Percentiles rank a stretch among this genome's conserved stretches.
Evolutionary conservation across 2,329 filamentous ascomycete genomes (phyloP).

Genomic region (Claviceps africana): DNA sequence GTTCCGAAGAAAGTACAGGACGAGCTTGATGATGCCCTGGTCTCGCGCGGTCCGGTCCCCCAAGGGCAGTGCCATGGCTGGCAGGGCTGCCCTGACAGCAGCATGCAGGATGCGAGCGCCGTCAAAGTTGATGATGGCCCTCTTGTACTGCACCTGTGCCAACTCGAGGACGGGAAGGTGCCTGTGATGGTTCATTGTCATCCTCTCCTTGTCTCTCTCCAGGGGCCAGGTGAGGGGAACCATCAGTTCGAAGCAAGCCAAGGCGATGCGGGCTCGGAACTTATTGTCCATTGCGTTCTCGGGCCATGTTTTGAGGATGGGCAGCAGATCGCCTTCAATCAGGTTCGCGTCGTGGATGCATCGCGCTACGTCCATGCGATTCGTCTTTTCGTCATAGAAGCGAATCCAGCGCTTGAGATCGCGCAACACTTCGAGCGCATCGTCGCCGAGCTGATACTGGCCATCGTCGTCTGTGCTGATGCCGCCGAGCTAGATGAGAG

Average conservation of each 20-base stretch:
- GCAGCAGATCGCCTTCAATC: conserved; percentile 77
- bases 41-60: conserved; percentile 67
- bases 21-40: conserved; percentile 81
- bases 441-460: conserved; percentile 79
- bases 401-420: conserved; percentile 94
- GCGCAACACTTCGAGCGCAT: conserved; percentile 78
- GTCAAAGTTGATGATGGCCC: conserved; percentile 73
- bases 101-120: conserved; percentile 64
- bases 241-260: conserved; percentile 80
- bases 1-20: conserved; percentile 82
- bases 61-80: conserved; percentile 67
- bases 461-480: conserved; percentile 66
- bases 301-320: conserved; percentile 74
- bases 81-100: conserved; percentile 66
- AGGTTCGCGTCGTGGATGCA: conserved; percentile 86
- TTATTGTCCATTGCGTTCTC: conserved; percentile 58
- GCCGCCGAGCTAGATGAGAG: conserved; percentile 57
- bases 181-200: conserved; percentile 85
- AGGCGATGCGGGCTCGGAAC: conserved; percentile 62
- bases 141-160: conserved; percentile 81
- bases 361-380: conserved; percentile 86
- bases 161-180: conserved; percentile 83
- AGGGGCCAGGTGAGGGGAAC: conserved; percentile 91
- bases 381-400: conserved; percentile 83
- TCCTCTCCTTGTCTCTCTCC: conserved; percentile 61